phyloP scores from a whole-genome alignment of 202 grass and related monocot species.

The Miscanthus sacchariflorus region DNA sequence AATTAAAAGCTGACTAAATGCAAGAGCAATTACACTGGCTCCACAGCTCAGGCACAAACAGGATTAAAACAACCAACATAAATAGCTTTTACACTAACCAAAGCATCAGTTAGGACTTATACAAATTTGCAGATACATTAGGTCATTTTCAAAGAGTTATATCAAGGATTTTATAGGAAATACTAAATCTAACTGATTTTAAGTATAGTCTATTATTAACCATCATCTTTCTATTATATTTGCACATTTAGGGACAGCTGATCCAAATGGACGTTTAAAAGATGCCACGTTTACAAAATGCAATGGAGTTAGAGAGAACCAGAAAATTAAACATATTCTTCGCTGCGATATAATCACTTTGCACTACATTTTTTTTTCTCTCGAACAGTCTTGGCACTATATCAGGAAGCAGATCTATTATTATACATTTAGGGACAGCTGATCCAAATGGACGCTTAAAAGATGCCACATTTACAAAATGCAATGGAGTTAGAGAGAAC shows the following conservation, averaged over 20 bases:
- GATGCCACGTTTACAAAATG: background rate
- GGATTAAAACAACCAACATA: slow-evolving; percentile 1
- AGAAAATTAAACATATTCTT: background rate
- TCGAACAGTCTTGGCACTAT: background rate
- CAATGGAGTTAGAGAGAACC: background rate
- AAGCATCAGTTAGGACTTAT: slow-evolving; percentile 29
- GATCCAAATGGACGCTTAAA: background rate
- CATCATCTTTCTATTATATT: background rate
- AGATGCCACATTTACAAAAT: background rate
- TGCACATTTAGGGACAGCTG: background rate
- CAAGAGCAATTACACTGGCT: background rate
- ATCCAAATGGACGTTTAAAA: background rate
- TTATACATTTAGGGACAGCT: background rate
- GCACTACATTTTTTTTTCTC: background rate
- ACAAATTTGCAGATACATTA: slow-evolving; percentile 31
- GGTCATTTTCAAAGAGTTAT: slow-evolving; percentile 8
- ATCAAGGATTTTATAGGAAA: background rate
- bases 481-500: background rate
- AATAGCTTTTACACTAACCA: slow-evolving; percentile 1
- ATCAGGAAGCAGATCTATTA: background rate
- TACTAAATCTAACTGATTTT: background rate
- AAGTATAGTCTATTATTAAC: background rate
- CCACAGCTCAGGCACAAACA: slow-evolving; percentile 25
- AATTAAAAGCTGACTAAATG: slow-evolving; percentile 6
- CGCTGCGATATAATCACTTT: background rate